Percentiles rank a stretch among this genome's conserved stretches.
phyloP scores from a whole-genome alignment of 306 rosid genomes.

The Alnus glutinosa region DNA sequence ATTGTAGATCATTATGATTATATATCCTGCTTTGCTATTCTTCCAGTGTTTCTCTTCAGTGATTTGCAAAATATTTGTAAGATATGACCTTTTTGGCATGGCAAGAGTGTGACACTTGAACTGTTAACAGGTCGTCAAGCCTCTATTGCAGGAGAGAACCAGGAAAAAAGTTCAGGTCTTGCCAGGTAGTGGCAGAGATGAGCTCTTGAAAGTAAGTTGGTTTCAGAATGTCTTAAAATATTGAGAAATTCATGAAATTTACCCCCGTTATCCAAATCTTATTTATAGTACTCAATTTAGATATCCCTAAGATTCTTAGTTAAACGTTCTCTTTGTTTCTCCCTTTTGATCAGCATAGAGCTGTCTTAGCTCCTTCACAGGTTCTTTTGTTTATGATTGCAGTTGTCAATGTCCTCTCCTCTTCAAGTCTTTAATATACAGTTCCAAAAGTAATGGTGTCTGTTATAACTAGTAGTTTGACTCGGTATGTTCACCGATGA shows the following conservation, averaged over 20 bases:
- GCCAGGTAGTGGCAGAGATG: slow-evolving; percentile 84
- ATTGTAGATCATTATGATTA: slow-evolving; percentile 24
- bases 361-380: neutral
- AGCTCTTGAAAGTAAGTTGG: slow-evolving; percentile 68
- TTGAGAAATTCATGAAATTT: neutral
- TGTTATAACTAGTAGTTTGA: neutral
- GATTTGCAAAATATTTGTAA: neutral
- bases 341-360: neutral
- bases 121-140: slow-evolving; percentile 80
- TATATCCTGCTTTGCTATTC: slow-evolving; percentile 1
- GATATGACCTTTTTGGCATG: neutral
- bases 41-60: neutral
- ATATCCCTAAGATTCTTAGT: neutral
- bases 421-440: neutral
- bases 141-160: slow-evolving; percentile 96
- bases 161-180: slow-evolving; percentile 83
- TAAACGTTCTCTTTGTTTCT: neutral
- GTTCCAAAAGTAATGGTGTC: neutral
- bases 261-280: neutral
- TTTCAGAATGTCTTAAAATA: neutral
- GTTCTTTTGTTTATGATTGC: neutral
- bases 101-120: slow-evolving; percentile 13
- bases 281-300: neutral
- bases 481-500: neutral
- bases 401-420: neutral